Evolutionary conservation across 345 rosid genomes (phyloP), one percentile per base, ranked within the genome.

Genomic region (Brassica rapa): DNA sequence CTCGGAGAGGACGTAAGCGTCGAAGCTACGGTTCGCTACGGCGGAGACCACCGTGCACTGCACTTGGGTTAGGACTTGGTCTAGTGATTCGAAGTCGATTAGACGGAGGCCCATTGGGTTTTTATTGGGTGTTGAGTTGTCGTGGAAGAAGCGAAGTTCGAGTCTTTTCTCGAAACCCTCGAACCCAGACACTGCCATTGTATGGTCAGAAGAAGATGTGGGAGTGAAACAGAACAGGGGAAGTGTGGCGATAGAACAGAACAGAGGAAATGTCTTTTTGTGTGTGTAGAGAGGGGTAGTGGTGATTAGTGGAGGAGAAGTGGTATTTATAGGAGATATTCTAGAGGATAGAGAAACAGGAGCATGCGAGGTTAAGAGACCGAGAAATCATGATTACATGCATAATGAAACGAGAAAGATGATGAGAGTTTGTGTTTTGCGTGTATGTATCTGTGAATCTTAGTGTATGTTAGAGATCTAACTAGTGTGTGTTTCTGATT

Each of bases 311-410:
- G 51, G 35, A 62, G 21, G 53, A 15, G 63, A 65, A 71, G 70
- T 29, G 77, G 81, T 77, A 81, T 82, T 84, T 86, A 82, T 85
- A 85, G 83, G 85, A 68, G 83, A 65, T 75, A 29, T 64, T 29
- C 63, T 77, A 82, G 23, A 85, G 80, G 75, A 59, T 86, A 70
- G 74, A 24, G 82, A 65, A 79, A 77, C 39, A 67, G 57, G 90
- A 88, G 98, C 99, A 93, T 93, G 99, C 96, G 94, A 94, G 97
- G 89, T 86, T 90, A 86, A 90, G 97, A 92, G 88, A 91, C 97
- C 96, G 86, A 87, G 87, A 91, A 66, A 88, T 89, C 91, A 96
- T 96, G 88, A 96, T 96, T 90, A 90, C 81, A 83, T 84, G 89
- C 93, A 91, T 94, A 87, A 92, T 95, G 91, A 88, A 85, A 84